A percentile compares a stretch with the other conserved stretches of the same genome.
Evolutionary conservation across 1,284 basidiomycete genomes (phyloP).

Genomic region (Malassezia arunalokei): DNA sequence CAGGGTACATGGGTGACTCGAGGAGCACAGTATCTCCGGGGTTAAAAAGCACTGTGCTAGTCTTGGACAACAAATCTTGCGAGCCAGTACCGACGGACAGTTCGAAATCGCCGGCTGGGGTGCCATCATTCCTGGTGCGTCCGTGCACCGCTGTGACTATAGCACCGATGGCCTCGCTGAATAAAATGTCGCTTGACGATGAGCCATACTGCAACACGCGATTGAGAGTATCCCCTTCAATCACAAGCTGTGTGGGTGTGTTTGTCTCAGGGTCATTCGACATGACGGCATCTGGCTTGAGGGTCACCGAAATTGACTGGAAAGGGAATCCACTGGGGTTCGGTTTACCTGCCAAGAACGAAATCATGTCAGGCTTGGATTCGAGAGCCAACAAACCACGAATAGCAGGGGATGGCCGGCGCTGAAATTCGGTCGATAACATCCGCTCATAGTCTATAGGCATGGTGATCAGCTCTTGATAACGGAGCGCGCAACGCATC

Average conservation of each 20-base stretch:
- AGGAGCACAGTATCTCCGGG: slow-evolving; percentile 70
- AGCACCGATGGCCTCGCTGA: slow-evolving; percentile 56
- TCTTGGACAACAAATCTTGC: slow-evolving; percentile 76
- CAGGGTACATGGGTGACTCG: slow-evolving; percentile 72
- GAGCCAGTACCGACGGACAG: slow-evolving; percentile 69
- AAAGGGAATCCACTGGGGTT: slow-evolving; percentile 84
- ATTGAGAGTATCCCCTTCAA: slow-evolving; percentile 42
- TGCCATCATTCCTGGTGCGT: slow-evolving; percentile 50
- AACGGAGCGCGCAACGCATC: no score
- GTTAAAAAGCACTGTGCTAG: slow-evolving; percentile 57
- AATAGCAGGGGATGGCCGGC: slow-evolving; percentile 45
- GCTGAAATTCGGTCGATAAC: background rate
- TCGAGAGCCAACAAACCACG: slow-evolving; percentile 65
- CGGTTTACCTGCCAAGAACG: slow-evolving; percentile 59
- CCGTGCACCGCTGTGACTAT: slow-evolving; percentile 55
- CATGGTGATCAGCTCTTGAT: background rate
- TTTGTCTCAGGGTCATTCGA: slow-evolving; percentile 8
- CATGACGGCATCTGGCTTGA: slow-evolving; percentile 46
- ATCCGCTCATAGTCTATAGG: slow-evolving; percentile 2
- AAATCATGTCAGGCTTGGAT: slow-evolving; percentile 64
- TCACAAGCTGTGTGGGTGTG: slow-evolving; percentile 24
- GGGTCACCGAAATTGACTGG: slow-evolving; percentile 55
- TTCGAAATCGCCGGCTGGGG: slow-evolving; percentile 21
- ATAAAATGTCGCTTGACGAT: slow-evolving; percentile 58
- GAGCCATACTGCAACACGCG: slow-evolving; percentile 51